Conservation (phyloP, 495 filamentous ascomycete genomes). For the Parathielavia hyrcaniae region DNA sequence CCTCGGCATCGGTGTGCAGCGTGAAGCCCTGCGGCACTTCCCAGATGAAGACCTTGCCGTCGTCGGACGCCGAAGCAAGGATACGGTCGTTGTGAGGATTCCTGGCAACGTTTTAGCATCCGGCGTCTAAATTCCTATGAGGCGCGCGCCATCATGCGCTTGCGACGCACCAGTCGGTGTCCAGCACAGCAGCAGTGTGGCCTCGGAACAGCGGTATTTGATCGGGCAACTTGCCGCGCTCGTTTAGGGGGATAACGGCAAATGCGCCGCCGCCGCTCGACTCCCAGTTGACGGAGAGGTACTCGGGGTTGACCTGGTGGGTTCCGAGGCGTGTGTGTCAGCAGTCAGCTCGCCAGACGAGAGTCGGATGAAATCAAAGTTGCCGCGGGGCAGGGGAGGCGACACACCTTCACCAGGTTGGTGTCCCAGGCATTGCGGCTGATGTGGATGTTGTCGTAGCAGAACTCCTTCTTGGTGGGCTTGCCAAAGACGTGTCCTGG, state of each 20-base stretch:
- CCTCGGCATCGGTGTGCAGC: conserved; percentile 73
- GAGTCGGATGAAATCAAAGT: neutral
- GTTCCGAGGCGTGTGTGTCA: conserved; percentile 24
- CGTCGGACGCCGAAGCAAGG: conserved; percentile 90
- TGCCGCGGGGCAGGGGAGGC: neutral
- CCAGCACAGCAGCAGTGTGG: conserved; percentile 89
- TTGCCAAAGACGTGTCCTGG: conserved; percentile 97
- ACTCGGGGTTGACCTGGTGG: conserved; percentile 81
- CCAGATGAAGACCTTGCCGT: conserved; percentile 96
- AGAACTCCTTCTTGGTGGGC: conserved; percentile 81
- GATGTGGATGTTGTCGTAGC: conserved; percentile 92
- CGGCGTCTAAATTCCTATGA: conserved; percentile 23
- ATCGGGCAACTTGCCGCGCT: conserved; percentile 84
- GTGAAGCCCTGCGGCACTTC: conserved; percentile 85
- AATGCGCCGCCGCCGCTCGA: conserved; percentile 94
- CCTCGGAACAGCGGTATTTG: conserved; percentile 91
- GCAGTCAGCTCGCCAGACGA: conserved; percentile 12
- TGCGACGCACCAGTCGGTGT: conserved; percentile 80
- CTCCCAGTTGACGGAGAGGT: conserved; percentile 97
- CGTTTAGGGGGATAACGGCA: conserved; percentile 86
- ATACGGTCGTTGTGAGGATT: conserved; percentile 91
- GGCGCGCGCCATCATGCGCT: neutral
- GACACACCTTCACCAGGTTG: conserved; percentile 81
- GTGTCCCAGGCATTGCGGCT: conserved; percentile 99
- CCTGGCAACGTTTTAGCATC: conserved; percentile 46